A percentile compares a stretch with the other conserved stretches of the same genome.
Conservation (phyloP, 257 asterid species). For the Forsythia suspensa region DNA sequence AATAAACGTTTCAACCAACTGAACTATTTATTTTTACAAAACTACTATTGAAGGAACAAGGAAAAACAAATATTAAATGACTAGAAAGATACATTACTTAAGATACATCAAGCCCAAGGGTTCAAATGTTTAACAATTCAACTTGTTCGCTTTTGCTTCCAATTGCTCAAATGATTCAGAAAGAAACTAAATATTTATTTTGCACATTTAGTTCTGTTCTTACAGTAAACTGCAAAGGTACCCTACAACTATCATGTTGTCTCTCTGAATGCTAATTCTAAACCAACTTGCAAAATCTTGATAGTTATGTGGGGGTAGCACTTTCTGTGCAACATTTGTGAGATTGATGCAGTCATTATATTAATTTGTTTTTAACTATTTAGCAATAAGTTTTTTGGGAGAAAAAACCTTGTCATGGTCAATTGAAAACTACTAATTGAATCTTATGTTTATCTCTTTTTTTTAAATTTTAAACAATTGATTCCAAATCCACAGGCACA, state of each 20-base stretch:
- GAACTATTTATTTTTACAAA: not conserved
- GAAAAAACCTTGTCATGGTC: not conserved
- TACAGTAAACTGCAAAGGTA: not conserved
- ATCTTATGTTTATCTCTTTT: not conserved
- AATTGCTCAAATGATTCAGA: not conserved
- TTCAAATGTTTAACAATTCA: slow-evolving; percentile 2
- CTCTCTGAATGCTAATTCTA: not conserved
- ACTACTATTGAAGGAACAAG: not conserved
- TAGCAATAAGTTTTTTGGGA: not conserved
- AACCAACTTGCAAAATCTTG: not conserved
- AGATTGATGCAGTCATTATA: not conserved
- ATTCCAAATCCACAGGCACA: not conserved
- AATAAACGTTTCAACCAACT: not conserved
- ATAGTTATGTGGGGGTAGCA: slow-evolving; percentile 3
- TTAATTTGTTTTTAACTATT: not conserved
- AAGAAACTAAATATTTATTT: not conserved
- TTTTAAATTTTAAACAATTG: not conserved
- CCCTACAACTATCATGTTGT: not conserved
- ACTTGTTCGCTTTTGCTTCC: not conserved
- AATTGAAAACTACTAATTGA: not conserved
- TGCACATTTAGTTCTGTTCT: not conserved
- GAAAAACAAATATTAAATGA: not conserved
- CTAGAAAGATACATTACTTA: not conserved
- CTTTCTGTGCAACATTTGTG: not conserved
- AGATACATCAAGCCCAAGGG: slow-evolving; percentile 1